A percentile compares a stretch with the other conserved stretches of the same genome.
Evolutionary conservation across 176 grass and related monocot genomes (phyloP).

Genomic region (Alopecurus myosuroides): DNA sequence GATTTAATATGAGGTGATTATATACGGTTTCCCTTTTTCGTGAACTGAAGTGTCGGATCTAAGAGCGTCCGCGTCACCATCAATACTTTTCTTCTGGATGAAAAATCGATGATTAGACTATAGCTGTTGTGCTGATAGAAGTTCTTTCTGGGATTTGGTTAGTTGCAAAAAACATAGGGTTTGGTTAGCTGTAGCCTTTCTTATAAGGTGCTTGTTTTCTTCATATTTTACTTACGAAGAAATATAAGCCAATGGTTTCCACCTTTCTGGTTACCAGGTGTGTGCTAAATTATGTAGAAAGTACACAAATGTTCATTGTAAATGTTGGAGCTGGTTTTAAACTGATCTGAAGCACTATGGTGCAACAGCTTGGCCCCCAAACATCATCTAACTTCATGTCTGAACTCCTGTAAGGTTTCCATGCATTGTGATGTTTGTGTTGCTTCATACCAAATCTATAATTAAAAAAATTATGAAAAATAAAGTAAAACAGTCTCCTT

Average conservation of each 20-base stretch:
- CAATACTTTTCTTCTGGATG: too few relatives aligned
- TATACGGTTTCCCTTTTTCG: too few relatives aligned
- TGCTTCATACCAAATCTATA: background rate
- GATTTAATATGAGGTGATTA: too few relatives aligned
- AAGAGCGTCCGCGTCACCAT: too few relatives aligned
- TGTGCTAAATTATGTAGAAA: constrained; percentile 63
- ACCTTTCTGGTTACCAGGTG: too few relatives aligned
- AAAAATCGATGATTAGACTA: too few relatives aligned
- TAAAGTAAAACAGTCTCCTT: constrained; percentile 77
- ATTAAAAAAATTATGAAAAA: constrained; percentile 73
- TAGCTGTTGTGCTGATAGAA: too few relatives aligned
- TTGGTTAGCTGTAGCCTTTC: too few relatives aligned
- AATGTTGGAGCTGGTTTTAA: constrained; percentile 95
- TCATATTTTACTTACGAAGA: background rate
- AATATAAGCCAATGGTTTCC: background rate
- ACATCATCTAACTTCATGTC: constrained; percentile 92
- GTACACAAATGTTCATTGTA: constrained; percentile 92
- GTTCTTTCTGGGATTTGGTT: too few relatives aligned
- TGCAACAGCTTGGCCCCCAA: constrained; percentile 86
- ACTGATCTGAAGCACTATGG: constrained; percentile 74
- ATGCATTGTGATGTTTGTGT: constrained; percentile 18
- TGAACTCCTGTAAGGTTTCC: background rate
- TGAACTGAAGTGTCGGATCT: too few relatives aligned
- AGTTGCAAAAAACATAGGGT: too few relatives aligned
- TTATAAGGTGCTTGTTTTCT: too few relatives aligned